phyloP scores from a whole-genome alignment of 306 rosid genomes.

The Trichosanthes cucumerina region DNA sequence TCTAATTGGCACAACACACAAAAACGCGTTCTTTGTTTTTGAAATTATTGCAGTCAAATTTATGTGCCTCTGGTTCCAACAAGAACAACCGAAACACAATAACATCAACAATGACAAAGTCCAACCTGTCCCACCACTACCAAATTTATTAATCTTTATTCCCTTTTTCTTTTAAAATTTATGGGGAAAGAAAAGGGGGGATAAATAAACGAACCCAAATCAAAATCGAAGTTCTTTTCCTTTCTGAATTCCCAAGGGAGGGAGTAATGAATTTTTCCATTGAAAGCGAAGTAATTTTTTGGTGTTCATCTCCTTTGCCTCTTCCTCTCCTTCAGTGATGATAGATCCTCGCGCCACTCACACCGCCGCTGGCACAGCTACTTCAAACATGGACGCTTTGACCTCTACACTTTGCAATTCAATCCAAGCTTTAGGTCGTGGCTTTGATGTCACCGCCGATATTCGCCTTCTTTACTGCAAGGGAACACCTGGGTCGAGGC shows the following conservation, averaged over 20 bases:
- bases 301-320: background rate
- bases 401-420: constrained; percentile 57
- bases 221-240: background rate
- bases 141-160: background rate
- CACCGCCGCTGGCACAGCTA: constrained; percentile 14
- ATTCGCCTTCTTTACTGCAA: constrained; percentile 88
- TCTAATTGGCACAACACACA: background rate
- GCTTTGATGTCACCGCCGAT: constrained; percentile 93
- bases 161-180: background rate
- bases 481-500: constrained; percentile 86
- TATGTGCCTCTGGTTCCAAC: background rate
- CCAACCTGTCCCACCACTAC: constrained; percentile 12
- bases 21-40: constrained; percentile 10
- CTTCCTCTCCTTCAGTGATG: constrained; percentile 11
- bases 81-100: background rate
- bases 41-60: background rate
- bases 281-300: background rate
- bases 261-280: background rate
- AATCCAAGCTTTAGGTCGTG: constrained; percentile 91
- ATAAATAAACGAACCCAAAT: constrained; percentile 4
- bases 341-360: constrained; percentile 23
- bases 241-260: background rate
- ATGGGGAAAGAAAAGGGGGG: background rate
- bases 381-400: constrained; percentile 43
- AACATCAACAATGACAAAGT: constrained; percentile 11